Evolutionary conservation across 768 basidiomycete species (phyloP).

Genomic region (Pulveroboletus sp.): DNA sequence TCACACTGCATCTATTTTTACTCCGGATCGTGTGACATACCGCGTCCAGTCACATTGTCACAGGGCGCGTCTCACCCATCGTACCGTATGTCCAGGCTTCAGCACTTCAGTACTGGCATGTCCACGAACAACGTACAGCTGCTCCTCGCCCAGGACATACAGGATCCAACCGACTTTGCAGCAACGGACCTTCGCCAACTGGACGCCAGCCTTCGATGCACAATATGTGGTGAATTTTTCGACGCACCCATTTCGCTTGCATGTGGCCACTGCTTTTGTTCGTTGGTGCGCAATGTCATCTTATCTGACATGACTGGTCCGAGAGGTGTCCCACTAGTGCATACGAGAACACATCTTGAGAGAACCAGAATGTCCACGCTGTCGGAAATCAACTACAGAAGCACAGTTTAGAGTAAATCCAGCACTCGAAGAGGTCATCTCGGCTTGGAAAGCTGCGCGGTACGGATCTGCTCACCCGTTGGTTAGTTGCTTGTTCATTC

Average conservation of each 20-base stretch:
- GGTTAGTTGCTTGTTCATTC: not conserved
- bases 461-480: slow-evolving; percentile 26
- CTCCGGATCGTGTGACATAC: slow-evolving; percentile 14
- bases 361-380: slow-evolving; percentile 70
- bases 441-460: slow-evolving; percentile 72
- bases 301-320: slow-evolving; percentile 2
- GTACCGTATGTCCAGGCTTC: not conserved
- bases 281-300: slow-evolving; percentile 45
- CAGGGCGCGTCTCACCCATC: slow-evolving; percentile 8
- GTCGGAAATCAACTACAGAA: slow-evolving; percentile 56
- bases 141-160: slow-evolving; percentile 35
- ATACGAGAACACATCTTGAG: slow-evolving; percentile 53
- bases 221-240: slow-evolving; percentile 72
- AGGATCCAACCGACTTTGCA: slow-evolving; percentile 72
- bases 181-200: slow-evolving; percentile 53
- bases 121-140: slow-evolving; percentile 26
- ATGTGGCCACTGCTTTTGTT: slow-evolving; percentile 85
- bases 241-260: slow-evolving; percentile 65
- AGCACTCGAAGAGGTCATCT: slow-evolving; percentile 63
- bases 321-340: slow-evolving; percentile 45
- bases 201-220: slow-evolving; percentile 65
- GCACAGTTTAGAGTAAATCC: slow-evolving; percentile 62
- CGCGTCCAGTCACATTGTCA: slow-evolving; percentile 24
- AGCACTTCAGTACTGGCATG: slow-evolving; percentile 12
- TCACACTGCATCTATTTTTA: slow-evolving; percentile 9